Evolutionary conservation across 1,139 yeast species (phyloP).

Genomic region (Candida sanyaensis): DNA sequence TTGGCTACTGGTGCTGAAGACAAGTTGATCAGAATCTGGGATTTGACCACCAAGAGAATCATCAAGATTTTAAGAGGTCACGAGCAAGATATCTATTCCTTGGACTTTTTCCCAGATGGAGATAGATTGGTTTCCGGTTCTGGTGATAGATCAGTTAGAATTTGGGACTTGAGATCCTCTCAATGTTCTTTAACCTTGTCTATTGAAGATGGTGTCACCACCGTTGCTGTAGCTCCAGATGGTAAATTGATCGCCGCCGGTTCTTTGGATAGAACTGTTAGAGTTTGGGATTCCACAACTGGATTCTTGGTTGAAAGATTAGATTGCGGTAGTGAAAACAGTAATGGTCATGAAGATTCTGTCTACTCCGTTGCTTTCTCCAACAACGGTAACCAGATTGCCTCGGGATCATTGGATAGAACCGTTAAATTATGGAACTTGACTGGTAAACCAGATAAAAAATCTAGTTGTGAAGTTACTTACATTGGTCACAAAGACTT

Average conservation of each 20-base stretch:
- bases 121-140: slow-evolving; percentile 93
- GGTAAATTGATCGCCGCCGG: slow-evolving; percentile 96
- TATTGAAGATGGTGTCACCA: slow-evolving; percentile 97
- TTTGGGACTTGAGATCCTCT: slow-evolving; percentile 94
- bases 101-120: slow-evolving; percentile 96
- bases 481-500: slow-evolving; percentile 96
- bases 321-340: slow-evolving; percentile 83
- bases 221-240: slow-evolving; percentile 96
- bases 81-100: slow-evolving; percentile 95
- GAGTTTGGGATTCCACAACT: slow-evolving; percentile 96
- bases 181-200: slow-evolving; percentile 87
- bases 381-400: slow-evolving; percentile 88
- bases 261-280: slow-evolving; percentile 89
- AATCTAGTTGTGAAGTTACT: slow-evolving; percentile 83
- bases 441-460: slow-evolving; percentile 56
- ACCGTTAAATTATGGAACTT: slow-evolving; percentile 96
- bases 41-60: slow-evolving; percentile 81
- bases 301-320: slow-evolving; percentile 92
- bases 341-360: slow-evolving; percentile 95
- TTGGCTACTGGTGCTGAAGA: slow-evolving; percentile 99
- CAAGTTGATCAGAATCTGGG: slow-evolving; percentile 96
- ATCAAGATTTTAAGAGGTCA: slow-evolving; percentile 90
- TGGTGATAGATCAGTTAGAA: slow-evolving; percentile 94
- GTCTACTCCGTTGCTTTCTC: slow-evolving; percentile 95
- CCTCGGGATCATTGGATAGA: slow-evolving; percentile 93